Evolutionary conservation across 306 rosid genomes (phyloP), one percentile per base, ranked within the genome.

Genomic region (Abrus precatorius): DNA sequence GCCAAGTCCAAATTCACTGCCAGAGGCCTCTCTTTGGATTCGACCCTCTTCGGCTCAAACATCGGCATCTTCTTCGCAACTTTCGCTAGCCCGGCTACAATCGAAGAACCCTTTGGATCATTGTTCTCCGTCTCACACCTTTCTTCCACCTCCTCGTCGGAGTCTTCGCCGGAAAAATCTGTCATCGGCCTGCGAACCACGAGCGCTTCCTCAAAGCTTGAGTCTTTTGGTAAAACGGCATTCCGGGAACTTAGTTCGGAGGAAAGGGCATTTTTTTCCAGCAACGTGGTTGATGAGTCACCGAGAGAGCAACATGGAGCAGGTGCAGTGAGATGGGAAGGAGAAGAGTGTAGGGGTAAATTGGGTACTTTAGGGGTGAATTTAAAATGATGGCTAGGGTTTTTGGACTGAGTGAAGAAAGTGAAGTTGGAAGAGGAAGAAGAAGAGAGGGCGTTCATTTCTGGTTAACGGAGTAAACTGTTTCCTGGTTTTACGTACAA

Each of bases 1-100:
- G 97, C 89, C 88, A 95, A 87, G 81, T 91, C 99, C 97, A 95
- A 80, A 84, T 95, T 95, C 87, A 95, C 92, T 13, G 55, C 41
- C 32, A 95, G 90, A 7, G 85, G 92, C 86, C 69, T 91, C 90
- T 83, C 93, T 76, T 77, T 72, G 5, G 89, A 81, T 29, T 67
- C 89, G 2, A 85, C 74, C 71, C 92, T 76, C 81, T 68, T 85
- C 10, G 99, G 99, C 81, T 91, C 97, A 77, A 95, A 95, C 4
- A 89, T 88, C 40, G 92, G 92, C 84, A 93, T 91, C 85, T 89
- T 93, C 92, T 88, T 93, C 36, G 99, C 97, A 12, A 95, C 83
- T 27, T 84, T 59, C 7, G 86, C 56, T 5, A 95, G 93, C 5
- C 90, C 90, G 0, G 67, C 76, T 43, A 91, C 96, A 11, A 95